Evolutionary conservation across 768 basidiomycete genomes (phyloP), one percentile per base, ranked within the genome.

Genomic region (Serendipita sp.): DNA sequence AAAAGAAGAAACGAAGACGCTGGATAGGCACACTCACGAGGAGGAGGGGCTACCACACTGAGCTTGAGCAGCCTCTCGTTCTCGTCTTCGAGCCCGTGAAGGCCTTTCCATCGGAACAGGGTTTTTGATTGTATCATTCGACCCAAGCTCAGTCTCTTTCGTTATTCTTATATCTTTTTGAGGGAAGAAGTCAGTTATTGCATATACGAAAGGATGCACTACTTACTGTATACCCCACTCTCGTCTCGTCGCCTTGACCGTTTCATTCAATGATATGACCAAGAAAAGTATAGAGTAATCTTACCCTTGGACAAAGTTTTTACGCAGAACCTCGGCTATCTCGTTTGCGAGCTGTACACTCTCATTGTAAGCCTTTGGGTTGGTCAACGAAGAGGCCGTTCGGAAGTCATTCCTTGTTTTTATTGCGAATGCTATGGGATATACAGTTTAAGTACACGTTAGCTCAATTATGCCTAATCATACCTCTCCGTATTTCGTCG

Each of bases 221-320:
- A 61, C 60, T 38, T 42, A 44, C 42, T 61, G n/a, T 61, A 61
- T 22, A 69, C 81, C 65, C 70, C 87, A 86, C 80, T 79, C 83
- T 88, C 31, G 79, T 75, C 30, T 80, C 81, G 33, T 74, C 69
- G 14, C 73, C 72, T 30, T 64, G 72, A 69, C 2, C 67, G 62
- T 28, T 67, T 66, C n/a, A 69, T 69, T 17, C 73, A 62, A 9
- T 72, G 69, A 20, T 71, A 69, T 9, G 81, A 75, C 68, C 75
- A 80, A n/a, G n/a, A 80, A 45, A 74, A 1, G 83, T 20, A 48
- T 20, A 28, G 9, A 3, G 2, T 7, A 48, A 1, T 9, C 45
- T 28, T n/a, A 48, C 45, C 53, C 94, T 72, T 97, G 94, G 0
- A 91, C 92, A 45, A 98, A 77, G 71, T 98, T 97, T 71, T 75